Percentiles rank a stretch among this genome's conserved stretches.
Conservation (phyloP, 257 asterid genomes). For the Solanum chiquidenum region DNA sequence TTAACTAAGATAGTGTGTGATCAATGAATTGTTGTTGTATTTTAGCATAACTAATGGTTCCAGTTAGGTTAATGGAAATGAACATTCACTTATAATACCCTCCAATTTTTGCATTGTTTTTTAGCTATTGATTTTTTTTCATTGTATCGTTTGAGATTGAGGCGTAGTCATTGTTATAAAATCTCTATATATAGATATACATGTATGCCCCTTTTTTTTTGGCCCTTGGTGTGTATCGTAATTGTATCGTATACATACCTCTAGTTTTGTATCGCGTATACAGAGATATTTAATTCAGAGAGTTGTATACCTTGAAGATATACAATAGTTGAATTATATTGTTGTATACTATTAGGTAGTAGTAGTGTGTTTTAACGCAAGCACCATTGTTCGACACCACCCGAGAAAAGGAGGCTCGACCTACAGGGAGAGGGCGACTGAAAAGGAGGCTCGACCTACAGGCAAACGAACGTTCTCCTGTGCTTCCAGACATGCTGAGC, state of each 20-base stretch:
- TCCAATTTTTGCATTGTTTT: background rate
- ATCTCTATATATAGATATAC: background rate
- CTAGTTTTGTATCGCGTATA: background rate
- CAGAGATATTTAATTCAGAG: background rate
- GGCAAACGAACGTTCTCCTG: too few relatives aligned
- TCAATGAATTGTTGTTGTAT: background rate
- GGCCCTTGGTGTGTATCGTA: background rate
- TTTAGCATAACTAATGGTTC: background rate
- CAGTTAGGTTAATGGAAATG: constrained; percentile 5
- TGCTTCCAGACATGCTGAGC: too few relatives aligned
- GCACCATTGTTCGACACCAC: too few relatives aligned
- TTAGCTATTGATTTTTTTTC: background rate
- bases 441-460: too few relatives aligned
- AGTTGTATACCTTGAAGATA: background rate
- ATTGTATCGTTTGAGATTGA: background rate
- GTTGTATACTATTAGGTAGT: background rate
- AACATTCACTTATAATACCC: background rate
- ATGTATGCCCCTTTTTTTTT: background rate
- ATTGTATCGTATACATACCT: background rate
- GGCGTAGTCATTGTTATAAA: background rate
- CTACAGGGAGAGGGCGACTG: too few relatives aligned
- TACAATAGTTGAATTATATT: background rate
- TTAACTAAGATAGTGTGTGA: background rate
- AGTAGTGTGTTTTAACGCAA: too few relatives aligned
- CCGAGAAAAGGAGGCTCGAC: too few relatives aligned